phyloP scores from a whole-genome alignment of 257 asterid species.

The Gentiana straminea region DNA sequence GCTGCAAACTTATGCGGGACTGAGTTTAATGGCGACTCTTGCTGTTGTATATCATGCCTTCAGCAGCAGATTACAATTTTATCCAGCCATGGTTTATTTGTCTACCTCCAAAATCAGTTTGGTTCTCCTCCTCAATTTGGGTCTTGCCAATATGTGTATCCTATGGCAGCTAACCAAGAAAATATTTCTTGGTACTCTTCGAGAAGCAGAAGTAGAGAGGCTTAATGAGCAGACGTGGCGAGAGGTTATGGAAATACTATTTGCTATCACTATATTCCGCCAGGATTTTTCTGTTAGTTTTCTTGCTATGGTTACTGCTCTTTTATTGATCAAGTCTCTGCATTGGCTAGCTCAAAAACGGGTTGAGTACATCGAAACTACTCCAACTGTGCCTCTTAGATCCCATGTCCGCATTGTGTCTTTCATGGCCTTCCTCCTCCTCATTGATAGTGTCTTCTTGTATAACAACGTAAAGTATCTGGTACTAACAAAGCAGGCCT shows the following conservation, averaged over 20 bases:
- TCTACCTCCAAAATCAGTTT: slow-evolving; percentile 89
- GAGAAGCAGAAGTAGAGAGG: slow-evolving; percentile 99
- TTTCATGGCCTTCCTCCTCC: slow-evolving; percentile 80
- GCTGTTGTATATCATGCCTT: slow-evolving; percentile 80
- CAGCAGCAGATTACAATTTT: slow-evolving; percentile 76
- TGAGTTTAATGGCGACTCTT: slow-evolving; percentile 58
- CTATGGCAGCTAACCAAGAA: slow-evolving; percentile 91
- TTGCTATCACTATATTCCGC: slow-evolving; percentile 90
- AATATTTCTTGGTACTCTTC: slow-evolving; percentile 77
- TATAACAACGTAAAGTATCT: slow-evolving; percentile 48
- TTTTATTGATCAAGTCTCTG: slow-evolving; percentile 84
- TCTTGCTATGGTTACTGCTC: slow-evolving; percentile 78
- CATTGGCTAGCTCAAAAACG: slow-evolving; percentile 99
- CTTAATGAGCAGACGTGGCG: slow-evolving; percentile 96
- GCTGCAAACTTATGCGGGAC: slow-evolving; percentile 79
- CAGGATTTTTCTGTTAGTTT: slow-evolving; percentile 84
- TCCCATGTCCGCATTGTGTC: slow-evolving; percentile 81
- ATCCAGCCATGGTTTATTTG: slow-evolving; percentile 86
- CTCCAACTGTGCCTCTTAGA: slow-evolving; percentile 65
- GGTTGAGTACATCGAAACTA: slow-evolving; percentile 92
- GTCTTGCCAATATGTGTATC: slow-evolving; percentile 77
- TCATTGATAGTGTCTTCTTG: slow-evolving; percentile 56
- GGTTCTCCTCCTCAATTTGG: slow-evolving; percentile 81
- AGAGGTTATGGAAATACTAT: slow-evolving; percentile 93
- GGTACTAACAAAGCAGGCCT: slow-evolving; percentile 69